A percentile compares a stretch with the other conserved stretches of the same genome.
phyloP scores from a whole-genome alignment of 257 asterid genomes.

The Eustoma russellianum region DNA sequence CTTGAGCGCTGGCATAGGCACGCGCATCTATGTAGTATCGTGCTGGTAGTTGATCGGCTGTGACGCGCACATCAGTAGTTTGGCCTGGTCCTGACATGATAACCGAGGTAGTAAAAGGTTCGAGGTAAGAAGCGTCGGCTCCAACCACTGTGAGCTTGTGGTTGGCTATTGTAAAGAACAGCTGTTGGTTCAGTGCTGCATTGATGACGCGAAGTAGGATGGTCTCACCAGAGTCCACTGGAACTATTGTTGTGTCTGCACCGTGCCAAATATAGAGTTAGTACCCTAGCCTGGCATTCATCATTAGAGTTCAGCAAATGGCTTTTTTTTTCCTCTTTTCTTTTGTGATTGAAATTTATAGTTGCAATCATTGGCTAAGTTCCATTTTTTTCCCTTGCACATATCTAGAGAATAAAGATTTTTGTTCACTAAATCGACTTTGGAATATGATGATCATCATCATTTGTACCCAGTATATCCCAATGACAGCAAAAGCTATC shows the following conservation, averaged over 20 bases:
- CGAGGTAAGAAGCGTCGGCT: conserved; percentile 71
- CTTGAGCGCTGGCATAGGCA: conserved; percentile 82
- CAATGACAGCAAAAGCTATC: no score
- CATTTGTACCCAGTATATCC: no score
- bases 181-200: conserved; percentile 74
- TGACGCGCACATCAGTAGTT: conserved; percentile 80
- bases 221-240: conserved; percentile 53
- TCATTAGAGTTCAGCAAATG: no score
- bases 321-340: no score
- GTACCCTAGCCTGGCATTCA: no score
- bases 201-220: conserved; percentile 67
- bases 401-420: no score
- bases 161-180: conserved; percentile 74
- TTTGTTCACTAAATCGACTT: no score
- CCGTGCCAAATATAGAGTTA: no score
- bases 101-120: conserved; percentile 75
- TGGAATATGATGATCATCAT: no score
- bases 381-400: no score
- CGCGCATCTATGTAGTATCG: conserved; percentile 83
- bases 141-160: conserved; percentile 82
- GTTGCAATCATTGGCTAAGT: no score
- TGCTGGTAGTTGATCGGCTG: conserved; percentile 55
- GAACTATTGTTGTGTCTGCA: conserved; percentile 57
- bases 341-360: no score
- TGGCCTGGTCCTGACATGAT: conserved; percentile 95